Conservation (phyloP, 148 eudicot species). For the Beta vulgaris region DNA sequence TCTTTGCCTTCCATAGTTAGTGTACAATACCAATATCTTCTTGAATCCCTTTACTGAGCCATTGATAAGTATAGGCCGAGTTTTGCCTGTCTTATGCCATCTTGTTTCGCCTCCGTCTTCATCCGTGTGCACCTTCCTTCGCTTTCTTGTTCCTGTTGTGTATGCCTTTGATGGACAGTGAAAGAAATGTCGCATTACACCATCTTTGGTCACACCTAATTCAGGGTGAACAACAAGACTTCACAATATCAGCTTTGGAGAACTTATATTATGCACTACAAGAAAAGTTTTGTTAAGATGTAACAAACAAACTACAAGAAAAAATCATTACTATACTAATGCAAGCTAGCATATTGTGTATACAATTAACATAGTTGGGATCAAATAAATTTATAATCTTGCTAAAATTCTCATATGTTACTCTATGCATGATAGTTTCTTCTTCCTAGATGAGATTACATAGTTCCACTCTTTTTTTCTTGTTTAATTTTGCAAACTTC, state of each 20-base stretch:
- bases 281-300: neutral
- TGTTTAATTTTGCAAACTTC: no score
- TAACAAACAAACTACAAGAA: neutral
- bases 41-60: constrained; percentile 67
- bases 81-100: constrained; percentile 98
- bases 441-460: no score
- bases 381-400: no score
- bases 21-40: constrained; percentile 88
- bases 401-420: no score
- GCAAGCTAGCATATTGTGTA: no score
- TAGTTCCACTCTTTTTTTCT: no score
- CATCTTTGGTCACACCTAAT: constrained; percentile 87
- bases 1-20: constrained; percentile 79
- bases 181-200: constrained; percentile 79
- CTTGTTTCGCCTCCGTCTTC: constrained; percentile 72
- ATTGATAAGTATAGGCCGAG: constrained; percentile 50
- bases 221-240: constrained; percentile 1
- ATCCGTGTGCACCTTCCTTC: constrained; percentile 76
- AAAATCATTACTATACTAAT: no score
- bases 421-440: no score
- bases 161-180: constrained; percentile 94
- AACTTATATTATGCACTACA: neutral
- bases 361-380: no score
- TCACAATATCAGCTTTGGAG: neutral
- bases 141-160: constrained; percentile 90